A percentile compares a stretch with the other conserved stretches of the same genome.
phyloP scores from a whole-genome alignment of 495 filamentous ascomycete species.

The Penicillium mononematosum region DNA sequence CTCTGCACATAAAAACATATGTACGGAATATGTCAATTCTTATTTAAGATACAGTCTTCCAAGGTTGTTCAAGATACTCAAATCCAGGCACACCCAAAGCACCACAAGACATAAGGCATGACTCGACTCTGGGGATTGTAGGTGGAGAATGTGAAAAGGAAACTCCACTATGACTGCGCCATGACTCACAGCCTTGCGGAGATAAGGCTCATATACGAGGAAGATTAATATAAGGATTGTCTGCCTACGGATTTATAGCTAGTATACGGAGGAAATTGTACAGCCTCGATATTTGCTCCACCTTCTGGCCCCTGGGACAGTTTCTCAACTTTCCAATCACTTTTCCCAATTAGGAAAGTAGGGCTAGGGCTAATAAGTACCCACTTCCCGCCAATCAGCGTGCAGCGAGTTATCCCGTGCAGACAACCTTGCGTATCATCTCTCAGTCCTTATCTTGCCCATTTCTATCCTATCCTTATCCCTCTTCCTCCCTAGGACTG shows the following conservation, averaged over 20 bases:
- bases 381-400: slow-evolving; percentile 26
- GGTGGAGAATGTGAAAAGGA: slow-evolving; percentile 14
- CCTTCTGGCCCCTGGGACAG: not conserved
- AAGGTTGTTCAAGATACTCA: too few species aligned
- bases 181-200: slow-evolving; percentile 18
- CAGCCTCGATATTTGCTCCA: not conserved
- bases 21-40: not conserved
- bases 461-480: slow-evolving; percentile 9
- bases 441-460: slow-evolving; percentile 22
- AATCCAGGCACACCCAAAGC: not conserved
- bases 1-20: too few species aligned
- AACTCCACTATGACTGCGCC: slow-evolving; percentile 19
- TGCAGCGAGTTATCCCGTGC: slow-evolving; percentile 21
- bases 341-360: slow-evolving; percentile 14
- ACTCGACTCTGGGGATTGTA: slow-evolving; percentile 19
- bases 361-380: slow-evolving; percentile 24
- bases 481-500: slow-evolving; percentile 6
- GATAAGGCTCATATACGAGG: too few species aligned
- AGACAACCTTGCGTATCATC: slow-evolving; percentile 7
- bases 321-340: not conserved
- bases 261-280: not conserved
- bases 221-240: too few species aligned
- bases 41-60: not conserved
- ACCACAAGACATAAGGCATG: not conserved
- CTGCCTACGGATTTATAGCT: too few species aligned